Evolutionary conservation across 768 basidiomycete species (phyloP), one percentile per base, ranked within the genome.

Genomic region (Boletus reticuloceps): DNA sequence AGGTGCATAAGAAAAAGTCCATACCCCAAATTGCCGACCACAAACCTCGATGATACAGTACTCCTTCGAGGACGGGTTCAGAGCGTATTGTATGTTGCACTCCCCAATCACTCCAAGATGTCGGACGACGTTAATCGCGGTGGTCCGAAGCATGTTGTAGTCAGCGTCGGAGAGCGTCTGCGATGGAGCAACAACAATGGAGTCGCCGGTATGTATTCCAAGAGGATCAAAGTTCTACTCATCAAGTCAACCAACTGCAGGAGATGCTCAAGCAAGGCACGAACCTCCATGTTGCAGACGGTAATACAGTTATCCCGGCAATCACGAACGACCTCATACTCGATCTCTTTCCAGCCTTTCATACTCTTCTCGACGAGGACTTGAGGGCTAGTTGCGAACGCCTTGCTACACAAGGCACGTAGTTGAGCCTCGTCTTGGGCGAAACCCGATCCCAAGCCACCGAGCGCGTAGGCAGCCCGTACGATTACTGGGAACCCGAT

Each of bases 331-430:
- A 99, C 96, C 69, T 99, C 96, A 64, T 99, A 99, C 76, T 99
- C 96, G 61, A 99, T 96, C 78, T 99, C 96, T 75, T 99, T 98
- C 96, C 96, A 99, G 3, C 96, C 96, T 75, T 98, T 98, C 96
- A 98, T 98, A 64, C 91, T 94, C 80, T 86, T 95, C 79, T 99
- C 97, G 16, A 99, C 94, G n/a, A 99, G 79, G 0, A 99, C 95
- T 74, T 98, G 97, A 42, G 96, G 94, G 64, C 92, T 94, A 14
- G 94, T 98, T 43, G 96, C 95, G 67, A 99, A 98, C 11, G 97
- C 96, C 76, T 95, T 97, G 62, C 79, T 82, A 68, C 95, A 98
- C 19, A 99, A 76, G 32, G 89, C 89, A 59, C 84, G 82, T 55
- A 99, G 77, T 77, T 98, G 91, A n/a, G 72, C 78, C 70, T 95